These are phyloP conservation scores for Ganoderma meredithae DNA, from an alignment of 1,284 basidiomycete genomes.

Conservation along the genomic window DNA sequence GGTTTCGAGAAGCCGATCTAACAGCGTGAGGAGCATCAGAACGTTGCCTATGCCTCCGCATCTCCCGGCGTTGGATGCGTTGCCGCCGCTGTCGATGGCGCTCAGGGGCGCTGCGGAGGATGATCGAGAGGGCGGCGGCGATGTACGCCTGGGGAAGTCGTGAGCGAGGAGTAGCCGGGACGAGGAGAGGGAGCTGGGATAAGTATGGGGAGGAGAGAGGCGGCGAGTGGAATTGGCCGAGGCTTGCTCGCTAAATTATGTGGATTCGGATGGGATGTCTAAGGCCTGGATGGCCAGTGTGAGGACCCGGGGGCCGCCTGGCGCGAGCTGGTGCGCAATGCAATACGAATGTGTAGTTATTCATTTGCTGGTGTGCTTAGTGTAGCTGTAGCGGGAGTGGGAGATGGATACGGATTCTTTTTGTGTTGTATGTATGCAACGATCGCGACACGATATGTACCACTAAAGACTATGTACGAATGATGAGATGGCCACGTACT, in stretches of 20 bases:
- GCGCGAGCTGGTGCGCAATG: neutral
- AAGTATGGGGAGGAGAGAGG: neutral
- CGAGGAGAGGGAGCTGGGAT: neutral
- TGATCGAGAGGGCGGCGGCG: conserved; percentile 8
- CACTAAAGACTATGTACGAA: conserved; percentile 12
- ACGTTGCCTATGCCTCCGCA: conserved; percentile 26
- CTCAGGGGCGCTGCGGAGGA: conserved; percentile 21
- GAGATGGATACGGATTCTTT: neutral
- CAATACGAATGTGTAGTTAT: neutral
- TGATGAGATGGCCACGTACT: neutral
- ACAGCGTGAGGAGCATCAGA: conserved; percentile 34
- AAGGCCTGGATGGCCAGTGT: conserved; percentile 1
- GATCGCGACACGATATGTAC: conserved; percentile 2
- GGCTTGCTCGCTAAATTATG: conserved; percentile 1
- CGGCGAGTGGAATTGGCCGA: neutral
- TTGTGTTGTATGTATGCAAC: conserved; percentile 10
- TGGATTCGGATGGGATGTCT: neutral
- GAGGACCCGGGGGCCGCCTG: conserved; percentile 1
- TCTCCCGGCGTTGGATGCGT: conserved; percentile 35
- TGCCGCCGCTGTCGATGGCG: conserved; percentile 33
- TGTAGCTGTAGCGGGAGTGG: conserved; percentile 12
- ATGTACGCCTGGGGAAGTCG: neutral
- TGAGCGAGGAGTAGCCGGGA: neutral
- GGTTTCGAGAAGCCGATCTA: conserved; percentile 29
- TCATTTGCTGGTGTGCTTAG: conserved; percentile 3